Conservation (phyloP, 345 rosid species). For the Ceriops zippeliana region DNA sequence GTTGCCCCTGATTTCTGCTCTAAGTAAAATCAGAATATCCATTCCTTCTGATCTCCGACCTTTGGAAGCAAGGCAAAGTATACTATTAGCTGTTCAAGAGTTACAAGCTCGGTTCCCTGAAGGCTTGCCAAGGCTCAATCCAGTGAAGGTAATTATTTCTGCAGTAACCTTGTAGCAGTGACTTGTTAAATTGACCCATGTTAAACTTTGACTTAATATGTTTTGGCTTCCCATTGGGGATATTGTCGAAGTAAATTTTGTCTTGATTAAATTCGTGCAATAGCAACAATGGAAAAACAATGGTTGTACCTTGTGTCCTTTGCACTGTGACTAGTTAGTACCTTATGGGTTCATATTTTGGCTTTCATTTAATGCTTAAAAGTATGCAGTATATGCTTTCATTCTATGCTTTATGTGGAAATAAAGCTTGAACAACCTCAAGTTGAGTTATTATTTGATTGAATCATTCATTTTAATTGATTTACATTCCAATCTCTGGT, state of each 20-base stretch:
- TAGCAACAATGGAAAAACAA: background rate
- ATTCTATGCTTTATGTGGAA: too few relatives aligned
- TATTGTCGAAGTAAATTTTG: background rate
- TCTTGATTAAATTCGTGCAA: too few relatives aligned
- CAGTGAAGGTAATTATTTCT: slow-evolving; percentile 61
- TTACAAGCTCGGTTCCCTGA: slow-evolving; percentile 73
- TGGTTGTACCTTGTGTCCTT: background rate
- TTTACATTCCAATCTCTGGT: background rate
- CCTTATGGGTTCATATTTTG: background rate
- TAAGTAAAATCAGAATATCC: slow-evolving; percentile 72
- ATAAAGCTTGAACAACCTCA: too few relatives aligned
- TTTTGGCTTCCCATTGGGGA: background rate
- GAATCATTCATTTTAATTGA: background rate
- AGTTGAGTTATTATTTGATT: too few relatives aligned
- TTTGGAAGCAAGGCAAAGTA: slow-evolving; percentile 89
- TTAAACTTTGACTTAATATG: background rate
- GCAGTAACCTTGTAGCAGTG: background rate
- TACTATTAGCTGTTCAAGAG: slow-evolving; percentile 84
- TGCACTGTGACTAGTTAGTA: background rate
- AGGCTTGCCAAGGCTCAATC: slow-evolving; percentile 96
- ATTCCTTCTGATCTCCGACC: slow-evolving; percentile 93
- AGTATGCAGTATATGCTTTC: too few relatives aligned
- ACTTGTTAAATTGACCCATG: background rate
- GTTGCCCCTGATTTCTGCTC: slow-evolving; percentile 72
- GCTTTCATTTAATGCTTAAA: too few relatives aligned